Percentiles rank a stretch among this genome's conserved stretches.
These are phyloP conservation scores for Cladosporium austrohemisphaericum DNA, from an alignment of 2,329 filamentous ascomycete genomes.

Conservation along the genomic window DNA sequence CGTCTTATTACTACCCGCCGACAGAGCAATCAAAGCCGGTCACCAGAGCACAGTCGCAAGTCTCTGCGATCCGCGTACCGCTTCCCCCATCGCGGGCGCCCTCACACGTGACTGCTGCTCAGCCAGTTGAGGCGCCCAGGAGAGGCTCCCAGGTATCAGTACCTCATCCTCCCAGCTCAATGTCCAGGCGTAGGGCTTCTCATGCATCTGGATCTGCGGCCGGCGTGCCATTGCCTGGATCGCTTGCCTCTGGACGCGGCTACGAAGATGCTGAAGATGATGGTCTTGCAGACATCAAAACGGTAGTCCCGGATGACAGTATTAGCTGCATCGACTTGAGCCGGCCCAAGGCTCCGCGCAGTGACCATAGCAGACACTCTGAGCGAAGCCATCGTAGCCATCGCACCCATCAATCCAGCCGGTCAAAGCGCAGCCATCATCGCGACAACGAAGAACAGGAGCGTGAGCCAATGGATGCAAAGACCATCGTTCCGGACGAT, in stretches of 20 bases:
- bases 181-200: conserved; percentile 1
- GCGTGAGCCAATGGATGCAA: conserved; percentile 39
- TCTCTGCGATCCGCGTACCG: conserved; percentile 19
- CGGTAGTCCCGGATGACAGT: conserved; percentile 47
- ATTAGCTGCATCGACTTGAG: conserved; percentile 40
- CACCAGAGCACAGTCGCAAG: conserved; percentile 13
- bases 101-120: conserved; percentile 18
- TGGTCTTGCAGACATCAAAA: conserved; percentile 40
- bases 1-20: conserved; percentile 6
- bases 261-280: conserved; percentile 30
- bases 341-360: conserved; percentile 5
- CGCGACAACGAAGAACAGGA: conserved; percentile 26
- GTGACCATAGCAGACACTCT: conserved; percentile 6
- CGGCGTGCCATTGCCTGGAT: conserved; percentile 19
- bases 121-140: conserved; percentile 3
- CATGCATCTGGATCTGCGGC: conserved; percentile 6
- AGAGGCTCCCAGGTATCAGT: conserved; percentile 2
- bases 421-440: conserved; percentile 9
- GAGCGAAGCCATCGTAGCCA: conserved; percentile 10
- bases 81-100: conserved; percentile 17
- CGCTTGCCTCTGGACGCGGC: conserved; percentile 16
- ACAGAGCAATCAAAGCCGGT: conserved; percentile 2
- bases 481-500: conserved; percentile 47
- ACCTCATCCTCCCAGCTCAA: background rate
- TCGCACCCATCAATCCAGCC: conserved; percentile 3